A percentile compares a stretch with the other conserved stretches of the same genome.
Evolutionary conservation across 2,329 filamentous ascomycete species (phyloP).

Genomic region (Leptographium wingfieldii): DNA sequence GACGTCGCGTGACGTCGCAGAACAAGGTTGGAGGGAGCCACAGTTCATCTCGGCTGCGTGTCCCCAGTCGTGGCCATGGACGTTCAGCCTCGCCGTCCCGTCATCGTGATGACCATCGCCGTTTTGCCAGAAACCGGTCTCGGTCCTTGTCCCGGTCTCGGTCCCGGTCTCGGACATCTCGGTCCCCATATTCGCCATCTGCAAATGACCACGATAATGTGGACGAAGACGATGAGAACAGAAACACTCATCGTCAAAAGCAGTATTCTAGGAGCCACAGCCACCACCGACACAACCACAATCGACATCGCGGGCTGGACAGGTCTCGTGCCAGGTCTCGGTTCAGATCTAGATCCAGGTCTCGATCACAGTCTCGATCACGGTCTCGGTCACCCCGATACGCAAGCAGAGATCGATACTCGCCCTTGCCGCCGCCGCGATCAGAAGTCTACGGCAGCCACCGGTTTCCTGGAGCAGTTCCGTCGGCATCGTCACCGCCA

Average conservation of each 20-base stretch:
- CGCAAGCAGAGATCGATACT: background rate
- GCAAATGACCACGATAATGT: background rate
- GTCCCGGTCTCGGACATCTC: background rate
- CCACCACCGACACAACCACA: background rate
- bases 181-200: background rate
- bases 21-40: background rate
- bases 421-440: background rate
- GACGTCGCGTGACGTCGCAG: background rate
- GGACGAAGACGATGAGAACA: background rate
- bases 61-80: conserved; percentile 10
- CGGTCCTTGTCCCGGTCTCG: background rate
- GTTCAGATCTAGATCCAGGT: background rate
- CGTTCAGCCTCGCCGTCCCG: background rate
- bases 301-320: background rate
- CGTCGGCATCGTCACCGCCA: background rate
- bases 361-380: background rate
- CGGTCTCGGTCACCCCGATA: background rate
- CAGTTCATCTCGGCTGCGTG: conserved; percentile 8
- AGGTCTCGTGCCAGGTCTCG: too few species aligned
- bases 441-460: too few species aligned
- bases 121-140: background rate
- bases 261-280: background rate
- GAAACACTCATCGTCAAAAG: background rate
- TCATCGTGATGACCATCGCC: background rate
- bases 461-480: too few species aligned